phyloP scores from a whole-genome alignment of 306 rosid genomes.

The Lupinus albus region DNA sequence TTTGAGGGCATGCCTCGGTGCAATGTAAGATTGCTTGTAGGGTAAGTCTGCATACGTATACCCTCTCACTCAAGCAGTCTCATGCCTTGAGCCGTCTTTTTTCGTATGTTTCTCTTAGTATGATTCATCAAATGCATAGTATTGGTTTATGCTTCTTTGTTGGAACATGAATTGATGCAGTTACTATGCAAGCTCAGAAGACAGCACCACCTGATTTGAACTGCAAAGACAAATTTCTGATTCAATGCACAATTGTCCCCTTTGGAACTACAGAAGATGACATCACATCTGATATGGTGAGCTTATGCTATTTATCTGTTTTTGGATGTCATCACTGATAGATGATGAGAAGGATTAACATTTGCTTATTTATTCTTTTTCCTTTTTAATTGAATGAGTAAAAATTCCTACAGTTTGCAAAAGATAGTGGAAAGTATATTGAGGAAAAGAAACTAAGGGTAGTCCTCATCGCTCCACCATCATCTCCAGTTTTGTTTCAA shows the following conservation, averaged over 20 bases:
- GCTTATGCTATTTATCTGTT: slow-evolving; percentile 15
- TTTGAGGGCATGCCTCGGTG: neutral
- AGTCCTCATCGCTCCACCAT: slow-evolving; percentile 59
- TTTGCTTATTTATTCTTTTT: neutral
- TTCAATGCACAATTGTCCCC: slow-evolving; percentile 68
- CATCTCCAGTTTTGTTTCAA: slow-evolving; percentile 70
- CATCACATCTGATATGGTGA: slow-evolving; percentile 71
- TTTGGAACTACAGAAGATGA: slow-evolving; percentile 70
- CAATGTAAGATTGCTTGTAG: too few relatives aligned
- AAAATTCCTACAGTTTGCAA: slow-evolving; percentile 61
- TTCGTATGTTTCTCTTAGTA: neutral
- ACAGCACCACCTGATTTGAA: slow-evolving; percentile 69
- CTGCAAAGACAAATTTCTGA: slow-evolving; percentile 93
- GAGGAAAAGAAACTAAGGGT: slow-evolving; percentile 89
- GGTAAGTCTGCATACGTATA: too few relatives aligned
- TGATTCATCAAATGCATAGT: slow-evolving; percentile 3
- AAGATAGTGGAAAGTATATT: slow-evolving; percentile 63
- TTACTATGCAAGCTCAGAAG: slow-evolving; percentile 93
- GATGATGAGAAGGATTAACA: slow-evolving; percentile 17
- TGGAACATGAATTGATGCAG: slow-evolving; percentile 54
- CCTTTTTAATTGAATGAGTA: slow-evolving; percentile 32
- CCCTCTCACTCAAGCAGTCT: too few relatives aligned
- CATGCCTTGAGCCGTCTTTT: too few relatives aligned
- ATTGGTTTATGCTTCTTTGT: slow-evolving; percentile 32
- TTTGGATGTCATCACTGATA: slow-evolving; percentile 15